Conservation (phyloP, 345 rosid species). For the Boechera divaricarpa region DNA sequence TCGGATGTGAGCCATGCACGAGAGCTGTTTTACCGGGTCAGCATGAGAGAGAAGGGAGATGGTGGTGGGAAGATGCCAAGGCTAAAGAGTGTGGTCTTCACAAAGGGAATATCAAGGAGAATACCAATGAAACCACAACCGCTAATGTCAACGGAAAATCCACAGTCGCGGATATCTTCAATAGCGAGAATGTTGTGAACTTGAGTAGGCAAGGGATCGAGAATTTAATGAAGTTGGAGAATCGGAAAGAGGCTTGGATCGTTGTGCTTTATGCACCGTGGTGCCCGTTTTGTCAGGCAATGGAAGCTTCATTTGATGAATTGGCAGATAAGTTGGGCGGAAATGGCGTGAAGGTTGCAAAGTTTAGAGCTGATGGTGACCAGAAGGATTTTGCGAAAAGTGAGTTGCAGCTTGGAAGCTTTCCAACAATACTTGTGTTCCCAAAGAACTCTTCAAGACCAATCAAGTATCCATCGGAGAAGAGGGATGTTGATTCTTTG, state of each 20-base stretch:
- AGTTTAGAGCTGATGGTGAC: constrained; percentile 87
- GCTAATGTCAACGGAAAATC: constrained; percentile 43
- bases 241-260: constrained; percentile 81
- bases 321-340: constrained; percentile 78
- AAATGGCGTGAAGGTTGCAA: constrained; percentile 72
- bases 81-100: constrained; percentile 99
- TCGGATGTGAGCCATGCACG: constrained; percentile 99
- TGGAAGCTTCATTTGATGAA: constrained; percentile 80
- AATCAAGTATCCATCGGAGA: constrained; percentile 87
- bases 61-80: constrained; percentile 99
- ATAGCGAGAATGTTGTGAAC: constrained; percentile 62
- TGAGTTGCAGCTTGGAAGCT: constrained; percentile 82
- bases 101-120: constrained; percentile 82
- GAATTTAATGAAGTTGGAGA: constrained; percentile 70
- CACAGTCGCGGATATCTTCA: constrained; percentile 60
- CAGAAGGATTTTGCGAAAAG: constrained; percentile 78
- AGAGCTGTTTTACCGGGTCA: constrained; percentile 94
- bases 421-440: constrained; percentile 87
- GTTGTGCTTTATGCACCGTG: constrained; percentile 95
- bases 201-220: constrained; percentile 80
- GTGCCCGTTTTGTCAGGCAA: constrained; percentile 93
- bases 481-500: constrained; percentile 91
- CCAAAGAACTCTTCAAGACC: constrained; percentile 76
- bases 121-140: constrained; percentile 52
- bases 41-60: constrained; percentile 98